Conservation (phyloP, 2,329 filamentous ascomycete species). For the Penicillium occitanis region DNA sequence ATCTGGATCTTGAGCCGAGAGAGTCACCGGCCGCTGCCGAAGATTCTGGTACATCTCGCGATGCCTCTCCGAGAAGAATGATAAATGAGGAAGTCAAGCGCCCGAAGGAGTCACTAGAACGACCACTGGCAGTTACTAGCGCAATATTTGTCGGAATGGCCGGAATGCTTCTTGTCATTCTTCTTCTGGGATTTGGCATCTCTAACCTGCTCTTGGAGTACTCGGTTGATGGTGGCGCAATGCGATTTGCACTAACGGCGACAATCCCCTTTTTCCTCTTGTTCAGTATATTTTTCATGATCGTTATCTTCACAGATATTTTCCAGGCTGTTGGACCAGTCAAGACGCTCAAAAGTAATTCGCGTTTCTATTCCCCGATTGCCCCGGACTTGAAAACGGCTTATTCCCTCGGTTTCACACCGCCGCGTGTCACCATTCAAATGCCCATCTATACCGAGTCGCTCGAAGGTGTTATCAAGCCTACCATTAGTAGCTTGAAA, state of each 20-base stretch:
- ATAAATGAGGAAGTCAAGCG: conserved; percentile 25
- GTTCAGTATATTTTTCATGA: conserved; percentile 53
- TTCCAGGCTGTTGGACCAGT: conserved; percentile 56
- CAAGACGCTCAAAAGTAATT: conserved; percentile 46
- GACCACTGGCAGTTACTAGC: conserved; percentile 42
- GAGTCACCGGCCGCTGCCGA: conserved; percentile 17
- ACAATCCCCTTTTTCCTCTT: conserved; percentile 38
- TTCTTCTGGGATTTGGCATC: conserved; percentile 42
- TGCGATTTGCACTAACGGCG: conserved; percentile 29
- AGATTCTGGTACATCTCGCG: neutral
- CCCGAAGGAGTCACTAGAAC: conserved; percentile 43
- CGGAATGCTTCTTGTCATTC: conserved; percentile 40
- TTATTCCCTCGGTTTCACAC: conserved; percentile 24
- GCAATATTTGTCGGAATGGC: conserved; percentile 43
- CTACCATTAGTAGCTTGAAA: conserved; percentile 57
- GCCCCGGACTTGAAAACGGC: conserved; percentile 24
- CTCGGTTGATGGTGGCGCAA: conserved; percentile 40
- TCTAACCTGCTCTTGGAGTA: conserved; percentile 43
- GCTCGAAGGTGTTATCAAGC: conserved; percentile 64
- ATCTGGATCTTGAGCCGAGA: conserved; percentile 31
- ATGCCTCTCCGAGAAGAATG: conserved; percentile 13
- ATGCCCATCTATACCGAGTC: conserved; percentile 89
- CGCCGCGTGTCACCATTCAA: conserved; percentile 65
- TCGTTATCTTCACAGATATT: conserved; percentile 49
- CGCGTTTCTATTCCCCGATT: conserved; percentile 45